Conservation (phyloP, 1,284 basidiomycete species). For the Cystobasidiaceae sp. region DNA sequence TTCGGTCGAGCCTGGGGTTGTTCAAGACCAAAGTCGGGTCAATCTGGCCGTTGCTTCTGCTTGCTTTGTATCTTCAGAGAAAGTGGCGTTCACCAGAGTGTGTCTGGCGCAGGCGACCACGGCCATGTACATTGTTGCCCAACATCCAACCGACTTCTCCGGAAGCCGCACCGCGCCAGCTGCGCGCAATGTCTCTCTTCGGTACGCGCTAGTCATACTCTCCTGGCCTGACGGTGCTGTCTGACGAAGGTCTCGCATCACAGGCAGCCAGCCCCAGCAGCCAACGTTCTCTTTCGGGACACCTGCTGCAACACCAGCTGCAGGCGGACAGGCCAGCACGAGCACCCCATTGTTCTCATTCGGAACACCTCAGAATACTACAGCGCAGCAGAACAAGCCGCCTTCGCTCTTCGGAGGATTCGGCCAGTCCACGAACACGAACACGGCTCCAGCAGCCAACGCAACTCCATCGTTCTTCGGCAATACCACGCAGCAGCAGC, state of each 20-base stretch:
- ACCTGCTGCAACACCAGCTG: slow-evolving; percentile 8
- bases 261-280: neutral
- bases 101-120: too few relatives aligned
- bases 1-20: too few relatives aligned
- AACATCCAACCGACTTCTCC: neutral
- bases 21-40: too few relatives aligned
- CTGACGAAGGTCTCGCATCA: neutral
- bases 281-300: slow-evolving; percentile 12
- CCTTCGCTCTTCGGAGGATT: slow-evolving; percentile 16
- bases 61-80: too few relatives aligned
- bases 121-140: too few relatives aligned
- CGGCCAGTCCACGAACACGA: neutral
- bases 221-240: neutral
- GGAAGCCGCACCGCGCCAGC: neutral
- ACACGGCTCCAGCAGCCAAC: neutral
- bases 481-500: neutral
- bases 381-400: neutral
- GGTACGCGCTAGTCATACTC: neutral
- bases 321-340: neutral
- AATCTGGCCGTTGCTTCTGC: too few relatives aligned
- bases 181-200: neutral
- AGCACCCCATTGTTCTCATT: slow-evolving; percentile 25
- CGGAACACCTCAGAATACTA: neutral
- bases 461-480: slow-evolving; percentile 1
- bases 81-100: too few relatives aligned